Evolutionary conservation across 768 basidiomycete genomes (phyloP).

Genomic region (Boletus subparvulus): DNA sequence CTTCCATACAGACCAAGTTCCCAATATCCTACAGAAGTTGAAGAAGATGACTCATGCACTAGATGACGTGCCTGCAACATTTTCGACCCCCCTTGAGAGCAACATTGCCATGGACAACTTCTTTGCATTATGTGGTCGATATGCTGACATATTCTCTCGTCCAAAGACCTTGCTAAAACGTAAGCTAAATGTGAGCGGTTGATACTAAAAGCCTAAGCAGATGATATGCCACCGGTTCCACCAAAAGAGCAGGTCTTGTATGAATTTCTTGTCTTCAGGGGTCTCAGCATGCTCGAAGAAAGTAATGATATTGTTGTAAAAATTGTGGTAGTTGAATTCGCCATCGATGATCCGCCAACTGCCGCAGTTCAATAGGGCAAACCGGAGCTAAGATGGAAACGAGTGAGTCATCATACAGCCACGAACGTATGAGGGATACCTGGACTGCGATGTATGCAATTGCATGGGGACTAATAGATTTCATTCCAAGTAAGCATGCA

Average conservation of each 20-base stretch:
- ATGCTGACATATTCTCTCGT: not conserved
- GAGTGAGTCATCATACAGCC: no score
- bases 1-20: no score
- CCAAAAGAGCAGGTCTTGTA: not conserved
- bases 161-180: not conserved
- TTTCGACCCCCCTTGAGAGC: not conserved
- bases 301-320: not conserved
- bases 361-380: not conserved
- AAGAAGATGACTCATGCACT: no score
- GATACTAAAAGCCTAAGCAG: no score
- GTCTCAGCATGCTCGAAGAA: not conserved
- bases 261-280: not conserved
- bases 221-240: not conserved
- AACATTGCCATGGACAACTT: not conserved
- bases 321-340: not conserved
- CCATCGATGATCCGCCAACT: not conserved
- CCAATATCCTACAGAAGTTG: no score
- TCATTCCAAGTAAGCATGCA: not conserved
- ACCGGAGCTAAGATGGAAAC: not conserved
- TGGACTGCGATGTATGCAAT: slow-evolving; percentile 1
- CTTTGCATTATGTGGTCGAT: not conserved
- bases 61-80: not conserved
- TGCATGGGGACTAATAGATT: not conserved
- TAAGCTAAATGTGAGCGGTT: no score
- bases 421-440: not conserved